These are phyloP conservation scores for Amanita muscaria DNA, from an alignment of 768 basidiomycete genomes.

Conservation along the genomic window DNA sequence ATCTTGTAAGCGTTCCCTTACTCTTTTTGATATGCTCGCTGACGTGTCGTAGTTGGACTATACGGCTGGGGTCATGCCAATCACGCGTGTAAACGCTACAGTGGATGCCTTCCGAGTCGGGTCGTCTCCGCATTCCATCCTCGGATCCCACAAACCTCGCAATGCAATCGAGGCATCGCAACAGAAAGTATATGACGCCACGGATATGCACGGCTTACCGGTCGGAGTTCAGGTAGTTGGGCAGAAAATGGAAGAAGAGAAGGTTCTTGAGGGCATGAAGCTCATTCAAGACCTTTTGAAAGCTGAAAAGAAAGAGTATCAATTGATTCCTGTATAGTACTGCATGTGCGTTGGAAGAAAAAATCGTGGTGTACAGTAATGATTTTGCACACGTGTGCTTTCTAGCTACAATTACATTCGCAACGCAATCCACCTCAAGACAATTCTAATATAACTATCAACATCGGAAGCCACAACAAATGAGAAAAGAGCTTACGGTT, in stretches of 20 bases:
- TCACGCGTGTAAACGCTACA: slow-evolving; percentile 39
- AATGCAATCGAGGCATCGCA: slow-evolving; percentile 37
- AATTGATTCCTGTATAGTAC: too few relatives aligned
- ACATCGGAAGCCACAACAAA: too few relatives aligned
- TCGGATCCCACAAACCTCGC: slow-evolving; percentile 17
- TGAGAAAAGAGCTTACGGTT: too few relatives aligned
- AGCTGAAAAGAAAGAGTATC: slow-evolving; percentile 18
- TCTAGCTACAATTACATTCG: too few relatives aligned
- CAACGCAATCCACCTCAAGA: too few relatives aligned
- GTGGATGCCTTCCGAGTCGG: slow-evolving; percentile 29
- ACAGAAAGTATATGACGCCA: slow-evolving; percentile 42
- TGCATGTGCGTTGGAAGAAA: too few relatives aligned
- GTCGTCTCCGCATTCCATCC: slow-evolving; percentile 17
- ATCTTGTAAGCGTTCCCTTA: slow-evolving; percentile 32
- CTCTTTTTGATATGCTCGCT: not conserved
- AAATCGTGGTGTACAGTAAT: too few relatives aligned
- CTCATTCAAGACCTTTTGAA: slow-evolving; percentile 32
- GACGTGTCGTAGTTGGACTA: slow-evolving; percentile 27
- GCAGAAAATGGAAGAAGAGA: slow-evolving; percentile 53
- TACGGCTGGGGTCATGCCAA: slow-evolving; percentile 48
- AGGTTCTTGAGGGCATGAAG: slow-evolving; percentile 52
- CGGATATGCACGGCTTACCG: slow-evolving; percentile 49
- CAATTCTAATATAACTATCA: too few relatives aligned
- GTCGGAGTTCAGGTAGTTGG: slow-evolving; percentile 56
- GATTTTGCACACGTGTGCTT: too few relatives aligned